These are phyloP conservation scores for Globisporangium acanthophoron DNA, from an alignment of 352 stramenopile genomes.

Conservation along the genomic window DNA sequence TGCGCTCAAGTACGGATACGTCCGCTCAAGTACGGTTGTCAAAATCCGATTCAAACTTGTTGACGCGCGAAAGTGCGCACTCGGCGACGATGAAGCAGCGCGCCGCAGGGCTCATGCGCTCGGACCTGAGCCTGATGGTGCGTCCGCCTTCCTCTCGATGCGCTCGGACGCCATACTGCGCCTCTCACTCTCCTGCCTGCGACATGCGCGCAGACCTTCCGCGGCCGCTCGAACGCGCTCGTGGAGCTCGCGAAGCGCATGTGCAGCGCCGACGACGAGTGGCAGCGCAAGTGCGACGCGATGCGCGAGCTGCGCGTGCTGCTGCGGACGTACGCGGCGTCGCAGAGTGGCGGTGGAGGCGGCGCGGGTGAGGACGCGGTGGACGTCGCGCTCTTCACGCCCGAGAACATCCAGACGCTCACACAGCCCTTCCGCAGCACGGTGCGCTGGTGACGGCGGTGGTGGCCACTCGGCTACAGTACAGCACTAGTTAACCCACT, in stretches of 20 bases:
- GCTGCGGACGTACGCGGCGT: conserved; percentile 17
- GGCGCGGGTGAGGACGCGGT: background rate
- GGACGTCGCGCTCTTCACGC: conserved; percentile 25
- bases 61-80: background rate
- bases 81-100: conserved; percentile 19
- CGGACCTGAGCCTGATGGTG: conserved; percentile 48
- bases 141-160: conserved; percentile 3
- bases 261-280: conserved; percentile 45
- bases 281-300: conserved; percentile 50
- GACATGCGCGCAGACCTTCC: conserved; percentile 26
- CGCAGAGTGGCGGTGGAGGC: background rate
- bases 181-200: background rate
- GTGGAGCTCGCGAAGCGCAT: conserved; percentile 47
- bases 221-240: conserved; percentile 38
- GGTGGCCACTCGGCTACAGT: no score
- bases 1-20: no score
- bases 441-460: conserved; percentile 9
- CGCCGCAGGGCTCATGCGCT: conserved; percentile 23
- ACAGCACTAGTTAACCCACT: background rate
- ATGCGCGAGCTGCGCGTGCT: conserved; percentile 37
- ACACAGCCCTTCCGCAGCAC: conserved; percentile 54
- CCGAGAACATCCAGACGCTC: conserved; percentile 48
- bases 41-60: background rate
- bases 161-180: background rate
- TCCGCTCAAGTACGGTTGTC: no score